Evolutionary conservation across 2,329 filamentous ascomycete genomes (phyloP).

Genomic region (Colletotrichum higginsianum): DNA sequence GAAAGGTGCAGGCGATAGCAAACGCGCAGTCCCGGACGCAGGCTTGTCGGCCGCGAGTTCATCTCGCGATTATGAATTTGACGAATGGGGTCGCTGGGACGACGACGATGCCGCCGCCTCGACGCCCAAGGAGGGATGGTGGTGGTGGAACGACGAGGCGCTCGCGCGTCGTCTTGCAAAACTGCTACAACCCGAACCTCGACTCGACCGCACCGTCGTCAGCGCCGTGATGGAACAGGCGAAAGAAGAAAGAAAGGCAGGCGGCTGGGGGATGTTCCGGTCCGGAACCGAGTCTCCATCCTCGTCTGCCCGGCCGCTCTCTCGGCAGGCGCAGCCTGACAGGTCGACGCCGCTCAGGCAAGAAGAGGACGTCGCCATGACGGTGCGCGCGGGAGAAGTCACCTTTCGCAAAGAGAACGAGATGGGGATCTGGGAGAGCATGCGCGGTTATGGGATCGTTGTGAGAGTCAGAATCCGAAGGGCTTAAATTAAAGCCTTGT

Average conservation of each 20-base stretch:
- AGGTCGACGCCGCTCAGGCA: neutral
- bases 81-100: constrained; percentile 61
- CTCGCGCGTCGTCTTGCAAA: constrained; percentile 62
- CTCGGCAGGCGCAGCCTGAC: neutral
- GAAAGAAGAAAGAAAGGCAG: constrained; percentile 53
- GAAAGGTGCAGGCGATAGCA: constrained; percentile 6
- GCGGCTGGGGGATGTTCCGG: constrained; percentile 53
- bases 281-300: constrained; percentile 39
- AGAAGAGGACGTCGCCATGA: constrained; percentile 55
- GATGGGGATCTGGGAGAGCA: constrained; percentile 67
- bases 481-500: neutral
- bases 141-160: constrained; percentile 64
- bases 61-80: constrained; percentile 51
- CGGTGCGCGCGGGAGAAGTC: constrained; percentile 61
- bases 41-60: neutral
- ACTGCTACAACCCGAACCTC: constrained; percentile 53
- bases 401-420: constrained; percentile 67
- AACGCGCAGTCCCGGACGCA: constrained; percentile 25
- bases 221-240: constrained; percentile 50
- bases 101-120: neutral
- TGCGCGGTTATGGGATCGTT: constrained; percentile 65
- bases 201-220: constrained; percentile 48
- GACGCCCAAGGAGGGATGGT: neutral
- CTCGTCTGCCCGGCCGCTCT: neutral
- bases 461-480: constrained; percentile 54